Base-by-base conservation (phyloP, 2,329 filamentous ascomycete genomes). In the Alternaria arbusti region DNA sequence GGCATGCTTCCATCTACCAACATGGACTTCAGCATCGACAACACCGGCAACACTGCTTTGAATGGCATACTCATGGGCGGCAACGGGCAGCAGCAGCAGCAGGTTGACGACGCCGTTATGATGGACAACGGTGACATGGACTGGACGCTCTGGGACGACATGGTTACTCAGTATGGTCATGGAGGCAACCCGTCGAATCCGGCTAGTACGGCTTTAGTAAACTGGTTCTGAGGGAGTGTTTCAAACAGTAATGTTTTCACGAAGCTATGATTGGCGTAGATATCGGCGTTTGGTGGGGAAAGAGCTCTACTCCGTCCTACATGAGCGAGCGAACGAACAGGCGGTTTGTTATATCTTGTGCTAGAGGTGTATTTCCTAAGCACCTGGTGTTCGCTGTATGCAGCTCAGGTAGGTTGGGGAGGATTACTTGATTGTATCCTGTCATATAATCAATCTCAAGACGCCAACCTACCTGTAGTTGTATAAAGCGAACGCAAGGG, bases 81-180 rank as follows among this genome's bases (percentile, higher is more conserved):
- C 9, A 45, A 59, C 13, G 49, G 47, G n/a, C 40, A 30, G 51
- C 57, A 52, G 60, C 32, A 36, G 20, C 49, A 52, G 49, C 49
- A 36, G 13, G 58, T 52, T 44, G 54, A 58, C 13, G 70, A 71
- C 8, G 71, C 69, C 3, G 70, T 69, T 0, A 63, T 76, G 15
- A 74, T 82, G 66, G 81, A 82, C 22, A 77, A 78, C 6, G 78
- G 75, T 1, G 77, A 74, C 12, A 81, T 85, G 65, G 81, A 85
- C 54, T 85, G 84, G 84, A 78, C 82, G 44, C 80, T 77, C 40
- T 85, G 82, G 81, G 83, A 85, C 47, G 81, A 84, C 66, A 75
- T 85, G 61, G 82, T 85, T 3, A 73, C 74, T 25, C 80, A 85
- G 59, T 84, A 82, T 59, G 82, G 81, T 7, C 80, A 81, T 68